Percentiles rank a stretch among this genome's conserved stretches.
Evolutionary conservation across 2,329 filamentous ascomycete genomes (phyloP).

Genomic region (Xylariaceae sp.): DNA sequence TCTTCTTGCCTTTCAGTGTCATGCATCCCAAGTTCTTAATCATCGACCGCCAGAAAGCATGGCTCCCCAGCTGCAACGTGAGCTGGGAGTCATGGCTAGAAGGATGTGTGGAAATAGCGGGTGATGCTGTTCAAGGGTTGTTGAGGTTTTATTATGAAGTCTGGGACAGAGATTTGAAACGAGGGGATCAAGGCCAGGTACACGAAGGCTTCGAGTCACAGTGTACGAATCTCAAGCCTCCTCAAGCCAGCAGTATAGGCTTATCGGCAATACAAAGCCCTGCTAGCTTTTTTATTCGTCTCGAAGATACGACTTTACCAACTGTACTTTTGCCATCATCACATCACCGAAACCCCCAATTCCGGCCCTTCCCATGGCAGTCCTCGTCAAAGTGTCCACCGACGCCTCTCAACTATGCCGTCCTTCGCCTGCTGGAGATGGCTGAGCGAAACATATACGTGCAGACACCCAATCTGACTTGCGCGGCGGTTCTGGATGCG

Average conservation of each 20-base stretch:
- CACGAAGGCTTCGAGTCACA: neutral
- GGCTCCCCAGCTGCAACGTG: slow-evolving; percentile 77
- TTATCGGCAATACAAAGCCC: slow-evolving; percentile 18
- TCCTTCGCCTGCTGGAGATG: slow-evolving; percentile 56
- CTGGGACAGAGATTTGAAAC: slow-evolving; percentile 51
- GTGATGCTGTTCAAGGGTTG: slow-evolving; percentile 57
- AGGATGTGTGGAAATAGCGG: slow-evolving; percentile 64
- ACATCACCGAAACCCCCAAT: slow-evolving; percentile 65
- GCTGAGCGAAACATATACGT: slow-evolving; percentile 60
- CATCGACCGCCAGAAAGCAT: slow-evolving; percentile 61
- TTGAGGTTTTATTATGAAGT: slow-evolving; percentile 62
- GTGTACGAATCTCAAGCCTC: neutral
- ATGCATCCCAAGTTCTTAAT: slow-evolving; percentile 84
- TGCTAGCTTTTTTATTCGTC: slow-evolving; percentile 11
- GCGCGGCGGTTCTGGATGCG: slow-evolving; percentile 56
- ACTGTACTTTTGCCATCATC: slow-evolving; percentile 70
- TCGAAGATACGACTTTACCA: slow-evolving; percentile 30
- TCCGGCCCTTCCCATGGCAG: slow-evolving; percentile 55
- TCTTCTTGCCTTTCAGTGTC: slow-evolving; percentile 77
- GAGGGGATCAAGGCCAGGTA: neutral
- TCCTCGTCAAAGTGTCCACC: slow-evolving; percentile 45
- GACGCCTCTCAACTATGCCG: slow-evolving; percentile 64
- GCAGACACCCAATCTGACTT: slow-evolving; percentile 76
- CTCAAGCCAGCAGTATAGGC: slow-evolving; percentile 6
- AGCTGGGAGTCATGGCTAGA: slow-evolving; percentile 90